phyloP scores from a whole-genome alignment of 805 yeast genomes.

The Lipomyces lipofer region DNA sequence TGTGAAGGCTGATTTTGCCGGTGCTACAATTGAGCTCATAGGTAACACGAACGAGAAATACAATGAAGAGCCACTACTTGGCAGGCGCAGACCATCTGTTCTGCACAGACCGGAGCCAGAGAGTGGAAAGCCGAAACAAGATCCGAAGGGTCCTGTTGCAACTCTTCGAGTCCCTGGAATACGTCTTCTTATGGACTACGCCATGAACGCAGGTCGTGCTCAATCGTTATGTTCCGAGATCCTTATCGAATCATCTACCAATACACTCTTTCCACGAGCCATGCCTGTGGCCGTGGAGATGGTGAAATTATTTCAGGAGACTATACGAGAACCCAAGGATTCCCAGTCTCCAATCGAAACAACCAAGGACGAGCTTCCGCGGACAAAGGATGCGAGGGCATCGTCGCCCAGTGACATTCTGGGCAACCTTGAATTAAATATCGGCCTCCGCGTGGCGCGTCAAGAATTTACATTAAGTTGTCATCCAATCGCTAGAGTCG shows the following conservation, averaged over 20 bases:
- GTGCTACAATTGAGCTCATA: constrained; percentile 24
- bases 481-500: constrained; percentile 91
- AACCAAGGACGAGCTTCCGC: neutral
- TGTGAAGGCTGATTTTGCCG: constrained; percentile 22
- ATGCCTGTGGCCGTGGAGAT: constrained; percentile 75
- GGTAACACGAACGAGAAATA: constrained; percentile 26
- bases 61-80: constrained; percentile 19
- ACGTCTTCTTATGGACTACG: constrained; percentile 22
- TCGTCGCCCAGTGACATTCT: constrained; percentile 41
- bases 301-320: constrained; percentile 49
- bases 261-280: constrained; percentile 68
- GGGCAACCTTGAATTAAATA: constrained; percentile 57
- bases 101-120: constrained; percentile 1
- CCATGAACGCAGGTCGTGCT: constrained; percentile 31
- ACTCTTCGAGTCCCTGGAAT: constrained; percentile 32
- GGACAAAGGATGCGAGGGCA: neutral
- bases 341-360: neutral
- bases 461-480: constrained; percentile 82
- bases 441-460: constrained; percentile 64
- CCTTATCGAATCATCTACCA: constrained; percentile 67
- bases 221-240: constrained; percentile 53
- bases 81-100: neutral
- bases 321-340: constrained; percentile 41
- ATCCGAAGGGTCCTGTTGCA: constrained; percentile 19
- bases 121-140: neutral